phyloP scores from a whole-genome alignment of 1,284 basidiomycete species.

The Amylostereum areolatum region DNA sequence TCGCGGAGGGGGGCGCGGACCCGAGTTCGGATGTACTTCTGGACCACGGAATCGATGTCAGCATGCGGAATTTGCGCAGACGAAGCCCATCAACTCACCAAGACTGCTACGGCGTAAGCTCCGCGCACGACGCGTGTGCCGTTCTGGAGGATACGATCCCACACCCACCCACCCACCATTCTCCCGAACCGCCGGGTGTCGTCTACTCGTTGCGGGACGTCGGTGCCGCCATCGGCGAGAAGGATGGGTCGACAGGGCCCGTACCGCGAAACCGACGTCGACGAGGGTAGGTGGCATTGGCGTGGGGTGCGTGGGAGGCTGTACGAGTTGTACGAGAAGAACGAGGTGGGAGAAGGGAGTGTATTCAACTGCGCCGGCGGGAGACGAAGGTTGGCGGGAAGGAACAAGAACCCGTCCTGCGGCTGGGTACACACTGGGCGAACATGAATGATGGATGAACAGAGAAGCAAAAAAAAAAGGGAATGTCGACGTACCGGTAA shows the following conservation, averaged over 20 bases:
- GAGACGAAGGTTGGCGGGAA: not conserved
- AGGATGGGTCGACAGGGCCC: constrained; percentile 28
- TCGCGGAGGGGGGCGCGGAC: constrained; percentile 9
- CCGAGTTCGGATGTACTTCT: constrained; percentile 9
- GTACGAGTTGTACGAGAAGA: constrained; percentile 35
- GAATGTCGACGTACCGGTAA: constrained; percentile 21
- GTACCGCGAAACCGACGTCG: constrained; percentile 29
- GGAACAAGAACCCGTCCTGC: constrained; percentile 23
- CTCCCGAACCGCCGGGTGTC: constrained; percentile 15
- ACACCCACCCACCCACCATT: constrained; percentile 15
- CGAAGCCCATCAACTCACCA: constrained; percentile 11
- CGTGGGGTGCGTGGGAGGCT: constrained; percentile 22
- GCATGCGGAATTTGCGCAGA: not conserved
- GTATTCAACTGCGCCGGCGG: constrained; percentile 12
- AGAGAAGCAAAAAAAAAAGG: not conserved
- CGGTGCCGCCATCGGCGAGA: constrained; percentile 17
- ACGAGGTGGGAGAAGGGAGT: constrained; percentile 25
- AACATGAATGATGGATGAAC: not conserved
- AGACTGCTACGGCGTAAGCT: constrained; percentile 21
- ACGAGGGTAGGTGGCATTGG: constrained; percentile 28
- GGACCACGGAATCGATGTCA: constrained; percentile 3
- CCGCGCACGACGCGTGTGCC: constrained; percentile 2
- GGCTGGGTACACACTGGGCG: constrained; percentile 21
- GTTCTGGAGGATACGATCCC: constrained; percentile 3
- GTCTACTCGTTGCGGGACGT: not conserved